Base-by-base conservation (phyloP, 306 rosid genomes). In the Vigna unguiculata region DNA sequence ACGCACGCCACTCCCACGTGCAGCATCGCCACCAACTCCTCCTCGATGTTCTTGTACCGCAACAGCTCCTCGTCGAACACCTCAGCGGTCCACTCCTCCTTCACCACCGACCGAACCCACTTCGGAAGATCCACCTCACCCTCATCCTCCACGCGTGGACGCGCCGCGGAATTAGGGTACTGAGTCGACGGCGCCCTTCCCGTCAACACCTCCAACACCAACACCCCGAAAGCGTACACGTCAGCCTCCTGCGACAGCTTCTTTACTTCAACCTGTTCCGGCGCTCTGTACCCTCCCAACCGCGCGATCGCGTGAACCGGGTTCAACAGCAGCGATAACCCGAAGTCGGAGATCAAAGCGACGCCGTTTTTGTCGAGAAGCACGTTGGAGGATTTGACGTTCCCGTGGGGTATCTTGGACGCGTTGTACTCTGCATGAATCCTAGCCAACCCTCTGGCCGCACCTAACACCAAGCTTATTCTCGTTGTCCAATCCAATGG, bases 401-500 rank as follows among this genome's bases (percentile, higher is more conserved):
- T 95, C 3, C 97, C 97, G 70, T 95, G 99, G 4, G 99, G 97
- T n/a, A 95, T 82, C 71, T 88, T 92, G 4, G 97, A 85, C 3
- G 83, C 81, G 5, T 82, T 83, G 57, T 85, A 88, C 76, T 92
- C 99, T 32, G 83, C 92, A 32, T 95, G 99, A 62, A 95, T 91
- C 28, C 88, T 13, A 2, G 92, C 96, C 4, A 95, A 88, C 1
- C 99, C 99, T 34, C 89, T 87, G 8, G 96, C 97, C 10, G 99
- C 97, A 0, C 97, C 99, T 9, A 95, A 74, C 69, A 88, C 83
- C 83, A 95, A 80, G 86, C 97, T 92, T 80, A 95, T 86, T 80
- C 99, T 89, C n/a, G 97, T 95, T 7, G 98, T 95, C 99, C 99
- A 95, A 83, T 95, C 99, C 70, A 95, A 58, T 13, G 99, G 97